Percentiles rank a stretch among this genome's conserved stretches.
These are phyloP conservation scores for Ilyonectria destructans DNA, from an alignment of 2,329 filamentous ascomycete species.

Conservation along the genomic window DNA sequence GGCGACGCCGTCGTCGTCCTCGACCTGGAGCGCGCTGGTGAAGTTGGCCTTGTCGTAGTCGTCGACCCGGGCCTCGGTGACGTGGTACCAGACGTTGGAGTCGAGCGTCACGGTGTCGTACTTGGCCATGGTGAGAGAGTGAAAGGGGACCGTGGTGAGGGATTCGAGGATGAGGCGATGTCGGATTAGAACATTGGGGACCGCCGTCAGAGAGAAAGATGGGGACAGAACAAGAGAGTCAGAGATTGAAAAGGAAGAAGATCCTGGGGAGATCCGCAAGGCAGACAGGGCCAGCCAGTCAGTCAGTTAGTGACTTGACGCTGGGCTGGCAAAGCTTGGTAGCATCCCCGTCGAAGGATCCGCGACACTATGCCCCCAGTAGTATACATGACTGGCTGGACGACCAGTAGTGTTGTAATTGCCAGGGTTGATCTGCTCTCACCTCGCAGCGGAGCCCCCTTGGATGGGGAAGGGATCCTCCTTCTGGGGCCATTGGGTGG, in stretches of 20 bases:
- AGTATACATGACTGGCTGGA: not conserved
- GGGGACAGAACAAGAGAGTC: not conserved
- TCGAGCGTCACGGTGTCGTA: conserved; percentile 50
- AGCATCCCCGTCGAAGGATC: not conserved
- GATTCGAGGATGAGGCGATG: not conserved
- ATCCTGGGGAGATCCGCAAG: not conserved
- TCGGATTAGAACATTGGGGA: not conserved
- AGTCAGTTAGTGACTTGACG: too few species aligned
- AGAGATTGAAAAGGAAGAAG: not conserved
- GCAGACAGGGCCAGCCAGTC: not conserved
- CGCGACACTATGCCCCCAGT: not conserved
- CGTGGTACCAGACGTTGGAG: conserved; percentile 55
- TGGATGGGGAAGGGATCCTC: conserved; percentile 14
- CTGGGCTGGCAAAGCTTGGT: not conserved
- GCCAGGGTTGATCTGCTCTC: conserved; percentile 7
- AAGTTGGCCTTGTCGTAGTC: conserved; percentile 43
- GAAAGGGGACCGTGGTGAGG: not conserved
- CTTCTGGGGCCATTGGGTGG: not conserved
- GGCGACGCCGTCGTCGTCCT: conserved; percentile 38
- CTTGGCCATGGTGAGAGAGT: conserved; percentile 13
- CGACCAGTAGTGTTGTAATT: not conserved
- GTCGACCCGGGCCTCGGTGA: conserved; percentile 57
- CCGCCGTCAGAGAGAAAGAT: not conserved
- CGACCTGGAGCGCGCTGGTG: conserved; percentile 40
- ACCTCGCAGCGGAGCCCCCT: not conserved